Conservation (phyloP, 768 basidiomycete species). For the Hericium alpestre region DNA sequence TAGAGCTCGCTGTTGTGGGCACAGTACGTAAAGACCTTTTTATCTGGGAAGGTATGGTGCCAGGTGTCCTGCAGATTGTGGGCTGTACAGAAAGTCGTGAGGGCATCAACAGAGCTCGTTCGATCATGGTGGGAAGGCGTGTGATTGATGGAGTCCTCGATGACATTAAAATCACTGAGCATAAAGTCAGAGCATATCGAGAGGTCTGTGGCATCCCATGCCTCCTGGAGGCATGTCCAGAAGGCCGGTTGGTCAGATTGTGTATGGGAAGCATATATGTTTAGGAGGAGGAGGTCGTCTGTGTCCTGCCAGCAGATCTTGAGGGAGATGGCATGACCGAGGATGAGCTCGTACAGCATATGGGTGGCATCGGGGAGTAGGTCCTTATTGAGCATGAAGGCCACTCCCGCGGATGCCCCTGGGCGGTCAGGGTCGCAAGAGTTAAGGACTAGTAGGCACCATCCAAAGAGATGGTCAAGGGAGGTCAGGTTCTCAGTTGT, state of each 20-base stretch:
- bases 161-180: not conserved
- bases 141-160: not conserved
- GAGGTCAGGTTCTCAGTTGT: not conserved
- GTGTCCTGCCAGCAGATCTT: constrained; percentile 10
- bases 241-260: not conserved
- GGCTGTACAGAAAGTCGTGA: not conserved
- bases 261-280: constrained; percentile 10
- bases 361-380: too few relatives aligned
- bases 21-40: not conserved
- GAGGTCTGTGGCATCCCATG: not conserved
- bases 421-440: not conserved
- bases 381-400: not conserved
- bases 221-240: constrained; percentile 4
- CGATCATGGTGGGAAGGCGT: not conserved
- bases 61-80: not conserved
- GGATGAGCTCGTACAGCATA: not conserved
- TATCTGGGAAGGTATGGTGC: not conserved
- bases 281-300: constrained; percentile 7
- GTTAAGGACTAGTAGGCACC: not conserved
- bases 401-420: not conserved
- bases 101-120: not conserved
- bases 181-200: constrained; percentile 22
- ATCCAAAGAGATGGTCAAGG: not conserved
- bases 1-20: not conserved
- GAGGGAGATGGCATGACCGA: constrained; percentile 9